These are phyloP conservation scores for Penicillium thymicola DNA, from an alignment of 2,329 filamentous ascomycete species.

Conservation along the genomic window DNA sequence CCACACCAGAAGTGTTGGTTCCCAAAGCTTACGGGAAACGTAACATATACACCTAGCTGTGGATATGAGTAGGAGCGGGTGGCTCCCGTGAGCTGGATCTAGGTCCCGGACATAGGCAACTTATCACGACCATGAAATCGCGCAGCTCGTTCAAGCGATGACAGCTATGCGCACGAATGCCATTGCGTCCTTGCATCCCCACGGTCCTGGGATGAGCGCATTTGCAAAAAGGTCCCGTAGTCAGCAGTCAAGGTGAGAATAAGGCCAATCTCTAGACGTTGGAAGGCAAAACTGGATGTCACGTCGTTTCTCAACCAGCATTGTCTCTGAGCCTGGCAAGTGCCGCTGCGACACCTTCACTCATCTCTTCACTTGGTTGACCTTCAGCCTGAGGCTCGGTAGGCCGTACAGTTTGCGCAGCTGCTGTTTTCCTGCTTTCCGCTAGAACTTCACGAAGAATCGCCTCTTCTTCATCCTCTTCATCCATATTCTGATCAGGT, in stretches of 20 bases:
- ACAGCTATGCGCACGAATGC: background rate
- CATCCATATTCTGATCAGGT: slow-evolving; percentile 5
- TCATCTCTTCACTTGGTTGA: slow-evolving; percentile 39
- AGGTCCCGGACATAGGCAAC: background rate
- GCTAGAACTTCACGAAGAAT: slow-evolving; percentile 36
- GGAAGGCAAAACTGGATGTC: background rate
- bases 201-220: background rate
- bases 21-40: background rate
- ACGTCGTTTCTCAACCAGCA: slow-evolving; percentile 17
- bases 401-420: slow-evolving; percentile 1
- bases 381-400: background rate
- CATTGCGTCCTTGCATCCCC: background rate
- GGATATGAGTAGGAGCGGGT: too few relatives aligned
- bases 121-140: background rate
- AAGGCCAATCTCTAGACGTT: background rate
- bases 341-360: slow-evolving; percentile 58
- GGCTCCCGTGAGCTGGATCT: background rate
- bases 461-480: slow-evolving; percentile 48
- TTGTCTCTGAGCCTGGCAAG: slow-evolving; percentile 52
- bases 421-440: slow-evolving; percentile 22
- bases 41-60: background rate
- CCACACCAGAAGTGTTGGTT: too few relatives aligned
- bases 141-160: background rate
- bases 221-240: background rate
- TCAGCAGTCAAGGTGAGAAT: background rate